Base-by-base conservation (phyloP, 2,329 filamentous ascomycete species). In the Penicillium rolfsii region DNA sequence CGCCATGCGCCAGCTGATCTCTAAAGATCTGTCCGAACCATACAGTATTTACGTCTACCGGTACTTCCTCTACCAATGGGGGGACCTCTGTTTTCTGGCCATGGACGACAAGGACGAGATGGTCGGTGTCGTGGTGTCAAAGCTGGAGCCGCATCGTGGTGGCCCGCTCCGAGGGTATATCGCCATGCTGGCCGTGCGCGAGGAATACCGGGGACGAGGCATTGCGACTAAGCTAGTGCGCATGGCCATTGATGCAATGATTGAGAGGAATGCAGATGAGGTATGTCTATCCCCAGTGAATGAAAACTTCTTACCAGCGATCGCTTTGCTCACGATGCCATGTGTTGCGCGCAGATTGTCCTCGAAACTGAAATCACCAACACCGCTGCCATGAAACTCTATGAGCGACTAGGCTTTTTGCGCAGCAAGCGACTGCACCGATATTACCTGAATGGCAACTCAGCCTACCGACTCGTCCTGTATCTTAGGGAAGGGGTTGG, bases 31-130 rank as follows among this genome's bases (percentile, higher is more conserved):
- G 53, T 98, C 94, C 69, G 95, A 99, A 77, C 95, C 95, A 1
- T 99, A 99, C 77, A 98, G 94, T 79, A 98, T 99, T 75, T 99
- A 99, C 80, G 95, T 99, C 60, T 99, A 98, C 77, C 88, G 95
- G 35, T 99, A 99, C 77, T 99, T 99, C 71, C 82, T 99, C 19
- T 97, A 96, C 74, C 93, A 98, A 84, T 99, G 95, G 95, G 91
- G 91, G 5, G 90, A 98, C 73, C 81, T 99, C n/a, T 99, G 95
- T 78, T 98, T 92, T 78, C 91, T 98, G 88, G 80, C 82, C 40
- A 78, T 85, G 64, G 81, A 84, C 48, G 83, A 90, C 63, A 65
- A 74, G 24, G 59, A 74, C 41, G 67, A 74, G 55, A 85, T 99
- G 58, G 86, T 97, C 61, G 95, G 95, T 59, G 93, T 98, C 49